phyloP scores from a whole-genome alignment of 2,329 filamentous ascomycete species.

The Fusarium anguioides region DNA sequence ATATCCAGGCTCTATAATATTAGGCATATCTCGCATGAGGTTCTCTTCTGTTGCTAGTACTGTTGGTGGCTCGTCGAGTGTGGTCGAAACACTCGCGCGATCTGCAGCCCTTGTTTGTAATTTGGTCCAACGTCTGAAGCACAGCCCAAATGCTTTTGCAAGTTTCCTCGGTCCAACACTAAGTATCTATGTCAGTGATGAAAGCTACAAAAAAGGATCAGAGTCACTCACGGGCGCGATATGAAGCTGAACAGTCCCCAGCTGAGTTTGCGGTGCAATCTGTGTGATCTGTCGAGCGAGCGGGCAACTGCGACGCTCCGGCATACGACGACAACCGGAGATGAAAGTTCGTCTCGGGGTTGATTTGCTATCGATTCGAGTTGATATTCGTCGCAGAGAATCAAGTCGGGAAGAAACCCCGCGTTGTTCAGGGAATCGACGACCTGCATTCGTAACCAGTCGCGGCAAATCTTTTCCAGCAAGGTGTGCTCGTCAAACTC shows the following conservation, averaged over 20 bases:
- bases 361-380: neutral
- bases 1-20: neutral
- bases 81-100: slow-evolving; percentile 24
- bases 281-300: slow-evolving; percentile 30
- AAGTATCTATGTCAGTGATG: neutral
- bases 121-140: slow-evolving; percentile 45
- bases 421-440: neutral
- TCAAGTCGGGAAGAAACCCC: slow-evolving; percentile 42
- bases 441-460: slow-evolving; percentile 33
- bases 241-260: slow-evolving; percentile 50
- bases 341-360: slow-evolving; percentile 12
- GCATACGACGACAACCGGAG: slow-evolving; percentile 50
- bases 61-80: slow-evolving; percentile 3
- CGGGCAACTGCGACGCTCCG: slow-evolving; percentile 47
- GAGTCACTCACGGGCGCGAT: slow-evolving; percentile 51
- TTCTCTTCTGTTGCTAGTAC: neutral
- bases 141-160: slow-evolving; percentile 48
- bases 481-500: slow-evolving; percentile 4
- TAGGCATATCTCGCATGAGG: neutral
- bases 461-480: slow-evolving; percentile 17
- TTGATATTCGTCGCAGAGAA: slow-evolving; percentile 37
- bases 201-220: neutral
- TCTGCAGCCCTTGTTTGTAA: slow-evolving; percentile 12
- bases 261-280: slow-evolving; percentile 26
- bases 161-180: slow-evolving; percentile 55